Conservation (phyloP, 108 stramenopile species). For the Cyclotella atomus region DNA sequence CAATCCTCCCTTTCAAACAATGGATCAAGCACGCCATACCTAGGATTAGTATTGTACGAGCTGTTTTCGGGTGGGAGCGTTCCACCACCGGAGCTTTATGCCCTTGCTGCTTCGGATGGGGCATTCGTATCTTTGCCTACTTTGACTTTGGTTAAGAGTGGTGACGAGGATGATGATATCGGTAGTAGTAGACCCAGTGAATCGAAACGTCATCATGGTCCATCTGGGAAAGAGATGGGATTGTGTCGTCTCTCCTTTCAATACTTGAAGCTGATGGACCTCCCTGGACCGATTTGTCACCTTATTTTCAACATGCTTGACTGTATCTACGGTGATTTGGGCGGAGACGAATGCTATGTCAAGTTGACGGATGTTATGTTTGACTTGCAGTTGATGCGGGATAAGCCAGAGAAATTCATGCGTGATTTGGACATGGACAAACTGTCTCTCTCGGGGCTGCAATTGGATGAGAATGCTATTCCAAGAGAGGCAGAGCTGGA, state of each 20-base stretch:
- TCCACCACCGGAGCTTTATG: neutral
- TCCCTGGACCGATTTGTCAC: constrained; percentile 10
- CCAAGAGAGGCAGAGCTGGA: constrained; percentile 23
- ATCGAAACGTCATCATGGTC: neutral
- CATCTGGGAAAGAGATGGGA: neutral
- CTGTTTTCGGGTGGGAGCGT: constrained; percentile 24
- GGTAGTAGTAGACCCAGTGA: too few species aligned
- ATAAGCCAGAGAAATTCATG: constrained; percentile 28
- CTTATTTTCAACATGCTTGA: constrained; percentile 28
- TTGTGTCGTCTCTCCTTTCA: neutral
- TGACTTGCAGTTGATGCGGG: constrained; percentile 37
- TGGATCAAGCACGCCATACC: too few species aligned
- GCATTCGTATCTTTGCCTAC: neutral
- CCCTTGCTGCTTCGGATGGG: neutral
- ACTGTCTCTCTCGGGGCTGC: constrained; percentile 12
- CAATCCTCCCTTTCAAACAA: too few species aligned
- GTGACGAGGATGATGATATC: neutral
- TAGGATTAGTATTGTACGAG: constrained; percentile 29
- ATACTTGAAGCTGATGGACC: neutral
- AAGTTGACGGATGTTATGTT: constrained; percentile 12
- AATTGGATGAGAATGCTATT: constrained; percentile 9
- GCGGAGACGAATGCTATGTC: constrained; percentile 13
- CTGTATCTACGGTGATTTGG: constrained; percentile 11
- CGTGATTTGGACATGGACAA: constrained; percentile 3
- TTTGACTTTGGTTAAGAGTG: neutral